Base-by-base conservation (phyloP, 179 eudicot genomes). In the Silene vulgaris region DNA sequence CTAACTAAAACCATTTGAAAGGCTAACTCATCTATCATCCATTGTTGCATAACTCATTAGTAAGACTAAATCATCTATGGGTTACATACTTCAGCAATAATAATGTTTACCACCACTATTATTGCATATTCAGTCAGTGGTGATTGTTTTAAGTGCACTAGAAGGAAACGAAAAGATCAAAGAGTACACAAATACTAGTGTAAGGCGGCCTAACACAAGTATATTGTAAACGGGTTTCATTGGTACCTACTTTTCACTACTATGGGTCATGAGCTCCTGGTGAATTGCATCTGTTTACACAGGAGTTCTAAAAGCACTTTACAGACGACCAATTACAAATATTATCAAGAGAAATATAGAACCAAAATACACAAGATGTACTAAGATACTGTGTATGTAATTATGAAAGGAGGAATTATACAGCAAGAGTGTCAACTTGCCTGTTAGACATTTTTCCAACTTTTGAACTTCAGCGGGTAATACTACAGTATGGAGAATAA, bases 391-490 rank as follows among this genome's bases (percentile, higher is more conserved):
- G 8, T 65, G 19, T 13, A 23, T 59, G 13, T 16, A 54, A 66
- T 43, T 37, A 29, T 11, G 26, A 40, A 26, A 63, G 37, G 61
- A 14, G 19, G 60, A 48, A 48, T 13, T 12, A 64, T 75, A 54
- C 5, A 65, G 23, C 72, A 73, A 2, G 4, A 69, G 54, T 48
- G 19, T 6, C 59, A 21, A 56, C 37, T 77, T 80, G 73, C 98
- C 97, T 84, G 88, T 78, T 62, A 94, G 86, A 76, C 60, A 79
- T 67, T 83, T 87, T 83, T 88, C 94, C 79, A 92, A 78, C 78
- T 85, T 86, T 86, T 92, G 90, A 69, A 93, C 85, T 64, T 87
- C 79, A 52, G 80, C 79, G 67, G 85, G 89, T 65, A 65, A 70
- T 76, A 80, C 71, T 62, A 76, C 80, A 16, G 97, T 82, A 69